Evolutionary conservation across 2,329 filamentous ascomycete species (phyloP).

Genomic region (Alternaria longipes): DNA sequence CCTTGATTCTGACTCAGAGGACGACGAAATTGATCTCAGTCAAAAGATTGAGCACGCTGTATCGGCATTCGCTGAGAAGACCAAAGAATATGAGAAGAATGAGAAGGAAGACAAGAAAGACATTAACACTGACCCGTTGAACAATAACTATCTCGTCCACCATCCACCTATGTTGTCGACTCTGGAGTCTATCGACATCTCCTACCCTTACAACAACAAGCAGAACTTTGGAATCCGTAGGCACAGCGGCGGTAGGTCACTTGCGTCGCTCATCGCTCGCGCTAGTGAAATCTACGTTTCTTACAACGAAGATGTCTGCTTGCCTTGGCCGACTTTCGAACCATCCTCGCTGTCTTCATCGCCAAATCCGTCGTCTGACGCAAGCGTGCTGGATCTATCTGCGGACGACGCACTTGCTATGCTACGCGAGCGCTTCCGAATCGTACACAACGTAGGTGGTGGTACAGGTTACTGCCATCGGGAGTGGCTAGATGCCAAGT

Average conservation of each 20-base stretch:
- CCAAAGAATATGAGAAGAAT: background rate
- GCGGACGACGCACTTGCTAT: background rate
- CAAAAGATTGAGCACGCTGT: background rate
- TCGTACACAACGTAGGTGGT: background rate
- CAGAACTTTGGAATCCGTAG: background rate
- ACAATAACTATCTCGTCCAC: background rate
- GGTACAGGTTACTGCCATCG: background rate
- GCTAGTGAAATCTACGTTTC: background rate
- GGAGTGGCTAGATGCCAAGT: background rate
- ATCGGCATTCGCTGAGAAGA: background rate
- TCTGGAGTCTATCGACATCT: background rate
- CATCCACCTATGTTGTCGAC: background rate
- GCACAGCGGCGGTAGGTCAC: background rate
- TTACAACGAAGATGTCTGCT: background rate
- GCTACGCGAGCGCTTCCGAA: background rate
- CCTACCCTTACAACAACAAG: background rate
- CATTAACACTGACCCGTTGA: too few relatives aligned
- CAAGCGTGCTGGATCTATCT: background rate
- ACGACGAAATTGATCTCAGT: background rate
- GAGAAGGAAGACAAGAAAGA: background rate
- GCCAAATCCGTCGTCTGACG: background rate
- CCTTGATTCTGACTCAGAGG: background rate
- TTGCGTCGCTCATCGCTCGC: conserved; percentile 1
- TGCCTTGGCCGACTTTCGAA: background rate
- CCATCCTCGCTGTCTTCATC: background rate